These are phyloP conservation scores for Backusella psychrophila DNA, from an alignment of 192 early-diverging fungal species.

Conservation along the genomic window DNA sequence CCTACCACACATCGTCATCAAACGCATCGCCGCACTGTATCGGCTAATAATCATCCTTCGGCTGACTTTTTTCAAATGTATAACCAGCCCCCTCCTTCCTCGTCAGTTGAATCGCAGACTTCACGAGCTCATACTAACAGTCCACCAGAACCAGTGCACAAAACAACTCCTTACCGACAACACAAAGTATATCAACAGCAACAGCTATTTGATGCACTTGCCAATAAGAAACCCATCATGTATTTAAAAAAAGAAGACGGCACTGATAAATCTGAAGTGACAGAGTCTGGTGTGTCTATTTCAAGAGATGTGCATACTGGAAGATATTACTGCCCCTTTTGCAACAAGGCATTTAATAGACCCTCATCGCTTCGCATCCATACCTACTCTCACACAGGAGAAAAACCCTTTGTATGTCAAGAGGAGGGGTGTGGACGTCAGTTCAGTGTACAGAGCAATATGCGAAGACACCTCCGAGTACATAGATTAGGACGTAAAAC, in stretches of 20 bases:
- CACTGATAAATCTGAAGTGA: neutral
- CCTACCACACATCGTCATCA: neutral
- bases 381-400: conserved; percentile 76
- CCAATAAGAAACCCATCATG: neutral
- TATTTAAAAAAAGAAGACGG: conserved; percentile 4
- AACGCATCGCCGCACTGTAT: conserved; percentile 12
- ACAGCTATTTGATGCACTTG: neutral
- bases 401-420: conserved; percentile 68
- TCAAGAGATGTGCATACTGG: conserved; percentile 20
- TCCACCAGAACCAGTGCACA: conserved; percentile 4
- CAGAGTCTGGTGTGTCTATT: neutral
- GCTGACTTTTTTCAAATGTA: conserved; percentile 8
- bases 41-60: conserved; percentile 14
- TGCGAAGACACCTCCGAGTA: conserved; percentile 67
- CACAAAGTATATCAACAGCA: neutral
- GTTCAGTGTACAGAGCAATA: conserved; percentile 73
- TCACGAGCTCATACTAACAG: conserved; percentile 10
- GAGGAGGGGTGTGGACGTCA: conserved; percentile 63
- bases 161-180: neutral
- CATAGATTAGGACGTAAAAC: conserved; percentile 36
- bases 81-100: neutral
- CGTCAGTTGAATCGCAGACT: neutral
- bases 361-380: conserved; percentile 70
- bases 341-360: conserved; percentile 65
- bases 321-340: conserved; percentile 58